phyloP scores from a whole-genome alignment of 2,329 filamentous ascomycete genomes.

The Alternaria sp. region DNA sequence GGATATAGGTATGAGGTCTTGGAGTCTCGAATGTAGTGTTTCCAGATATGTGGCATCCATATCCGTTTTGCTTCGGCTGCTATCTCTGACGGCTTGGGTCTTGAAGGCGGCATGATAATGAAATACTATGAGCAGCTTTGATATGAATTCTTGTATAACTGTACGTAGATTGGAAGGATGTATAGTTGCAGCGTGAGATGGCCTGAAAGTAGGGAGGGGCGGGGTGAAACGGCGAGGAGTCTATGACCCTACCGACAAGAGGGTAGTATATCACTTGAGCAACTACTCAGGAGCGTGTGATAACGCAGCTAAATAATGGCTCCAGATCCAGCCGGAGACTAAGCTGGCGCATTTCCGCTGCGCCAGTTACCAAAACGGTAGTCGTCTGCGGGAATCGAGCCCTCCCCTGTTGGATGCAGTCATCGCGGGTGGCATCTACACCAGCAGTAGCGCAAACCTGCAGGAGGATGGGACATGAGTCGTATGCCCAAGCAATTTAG shows the following conservation, averaged over 20 bases:
- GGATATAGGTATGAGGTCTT: constrained; percentile 68
- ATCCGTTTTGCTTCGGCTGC: constrained; percentile 76
- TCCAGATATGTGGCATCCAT: constrained; percentile 72
- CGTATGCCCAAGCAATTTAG: constrained; percentile 37
- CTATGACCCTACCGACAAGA: constrained; percentile 29
- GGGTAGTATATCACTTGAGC: constrained; percentile 42
- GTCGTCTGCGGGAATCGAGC: constrained; percentile 39
- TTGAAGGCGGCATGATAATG: constrained; percentile 64
- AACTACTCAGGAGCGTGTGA: constrained; percentile 38
- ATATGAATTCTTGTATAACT: constrained; percentile 11
- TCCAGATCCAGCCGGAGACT: constrained; percentile 41
- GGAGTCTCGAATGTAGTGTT: constrained; percentile 63
- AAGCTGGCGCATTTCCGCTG: constrained; percentile 32
- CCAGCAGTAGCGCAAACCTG: constrained; percentile 22
- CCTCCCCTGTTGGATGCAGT: constrained; percentile 37
- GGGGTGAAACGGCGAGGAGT: constrained; percentile 14
- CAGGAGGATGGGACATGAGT: constrained; percentile 34
- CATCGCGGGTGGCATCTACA: constrained; percentile 32
- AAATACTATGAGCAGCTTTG: constrained; percentile 9
- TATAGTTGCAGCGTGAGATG: constrained; percentile 6
- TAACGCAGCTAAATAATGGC: constrained; percentile 43
- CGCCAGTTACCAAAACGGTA: constrained; percentile 41
- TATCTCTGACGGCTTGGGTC: constrained; percentile 73
- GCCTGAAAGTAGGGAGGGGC: constrained; percentile 18
- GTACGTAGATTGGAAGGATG: constrained; percentile 15